Evolutionary conservation across 1,284 basidiomycete species (phyloP).

Genomic region (Ganoderma boninense): DNA sequence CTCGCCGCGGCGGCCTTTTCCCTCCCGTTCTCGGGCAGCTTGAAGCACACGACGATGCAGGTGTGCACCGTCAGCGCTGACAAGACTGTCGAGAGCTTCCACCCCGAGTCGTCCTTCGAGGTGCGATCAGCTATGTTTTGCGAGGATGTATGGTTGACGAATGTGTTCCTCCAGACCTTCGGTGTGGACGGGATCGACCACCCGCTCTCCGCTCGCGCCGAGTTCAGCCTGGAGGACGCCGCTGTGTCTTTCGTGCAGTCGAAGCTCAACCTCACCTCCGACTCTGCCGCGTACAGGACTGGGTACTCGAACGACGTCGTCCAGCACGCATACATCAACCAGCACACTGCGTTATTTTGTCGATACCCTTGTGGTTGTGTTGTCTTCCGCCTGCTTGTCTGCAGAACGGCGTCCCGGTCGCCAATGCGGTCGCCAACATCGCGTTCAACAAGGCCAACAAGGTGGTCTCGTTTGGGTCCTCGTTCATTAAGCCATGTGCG

Average conservation of each 20-base stretch:
- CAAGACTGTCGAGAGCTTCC: slow-evolving; percentile 49
- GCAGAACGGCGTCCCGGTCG: slow-evolving; percentile 49
- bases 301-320: slow-evolving; percentile 41
- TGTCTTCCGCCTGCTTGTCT: slow-evolving; percentile 29
- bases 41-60: slow-evolving; percentile 50
- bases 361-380: neutral
- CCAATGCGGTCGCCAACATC: slow-evolving; percentile 56
- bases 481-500: slow-evolving; percentile 57
- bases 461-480: slow-evolving; percentile 57
- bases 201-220: slow-evolving; percentile 41
- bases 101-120: slow-evolving; percentile 53
- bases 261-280: slow-evolving; percentile 36
- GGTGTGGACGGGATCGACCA: slow-evolving; percentile 46
- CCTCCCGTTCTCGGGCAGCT: slow-evolving; percentile 47
- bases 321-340: slow-evolving; percentile 48
- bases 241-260: slow-evolving; percentile 41
- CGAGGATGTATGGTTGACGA: slow-evolving; percentile 4
- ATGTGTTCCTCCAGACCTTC: slow-evolving; percentile 46
- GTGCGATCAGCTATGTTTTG: slow-evolving; percentile 32
- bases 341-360: slow-evolving; percentile 37
- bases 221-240: slow-evolving; percentile 39
- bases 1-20: slow-evolving; percentile 36
- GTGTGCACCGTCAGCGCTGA: slow-evolving; percentile 44
- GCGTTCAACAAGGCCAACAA: slow-evolving; percentile 49
- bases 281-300: slow-evolving; percentile 37